phyloP scores from a whole-genome alignment of 1,284 basidiomycete genomes.

The Pseudozyma tsukubaensis region DNA sequence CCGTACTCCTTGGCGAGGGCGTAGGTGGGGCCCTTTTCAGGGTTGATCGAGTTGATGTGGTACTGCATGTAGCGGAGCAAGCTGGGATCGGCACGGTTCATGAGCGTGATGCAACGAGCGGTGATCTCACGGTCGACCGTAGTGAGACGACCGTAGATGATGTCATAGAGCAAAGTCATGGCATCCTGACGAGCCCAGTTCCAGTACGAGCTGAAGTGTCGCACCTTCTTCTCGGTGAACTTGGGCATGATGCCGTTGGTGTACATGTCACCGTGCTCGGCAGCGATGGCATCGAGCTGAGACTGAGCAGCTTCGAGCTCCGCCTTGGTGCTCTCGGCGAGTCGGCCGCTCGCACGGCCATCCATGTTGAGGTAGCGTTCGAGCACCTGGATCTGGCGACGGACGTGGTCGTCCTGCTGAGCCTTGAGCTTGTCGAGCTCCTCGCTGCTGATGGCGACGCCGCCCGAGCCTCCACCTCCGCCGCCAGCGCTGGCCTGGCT shows the following conservation, averaged over 20 bases:
- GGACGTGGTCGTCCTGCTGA: slow-evolving; percentile 90
- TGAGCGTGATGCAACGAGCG: slow-evolving; percentile 88
- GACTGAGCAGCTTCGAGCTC: slow-evolving; percentile 80
- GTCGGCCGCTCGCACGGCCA: slow-evolving; percentile 88
- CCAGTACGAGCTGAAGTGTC: slow-evolving; percentile 98
- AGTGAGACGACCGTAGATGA: slow-evolving; percentile 83
- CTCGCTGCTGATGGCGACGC: slow-evolving; percentile 89
- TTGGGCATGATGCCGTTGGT: slow-evolving; percentile 92
- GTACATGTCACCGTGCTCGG: slow-evolving; percentile 92
- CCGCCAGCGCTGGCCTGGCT: slow-evolving; percentile 71
- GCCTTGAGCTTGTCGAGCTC: slow-evolving; percentile 96
- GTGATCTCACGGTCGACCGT: slow-evolving; percentile 78
- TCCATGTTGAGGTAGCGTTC: slow-evolving; percentile 96
- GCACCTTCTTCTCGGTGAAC: slow-evolving; percentile 94
- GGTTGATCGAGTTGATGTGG: slow-evolving; percentile 85
- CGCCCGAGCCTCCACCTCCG: slow-evolving; percentile 72
- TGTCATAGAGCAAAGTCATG: slow-evolving; percentile 86
- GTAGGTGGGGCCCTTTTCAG: slow-evolving; percentile 84
- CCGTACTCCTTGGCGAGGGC: slow-evolving; percentile 95
- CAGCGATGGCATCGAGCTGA: slow-evolving; percentile 85
- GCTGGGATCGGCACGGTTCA: slow-evolving; percentile 87
- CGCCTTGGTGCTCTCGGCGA: slow-evolving; percentile 85
- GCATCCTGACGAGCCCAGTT: slow-evolving; percentile 99
- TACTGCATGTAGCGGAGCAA: slow-evolving; percentile 87
- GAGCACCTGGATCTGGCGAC: slow-evolving; percentile 92